Evolutionary conservation across 139 green algal genomes (phyloP).

Genomic region (Eudorina sp.): DNA sequence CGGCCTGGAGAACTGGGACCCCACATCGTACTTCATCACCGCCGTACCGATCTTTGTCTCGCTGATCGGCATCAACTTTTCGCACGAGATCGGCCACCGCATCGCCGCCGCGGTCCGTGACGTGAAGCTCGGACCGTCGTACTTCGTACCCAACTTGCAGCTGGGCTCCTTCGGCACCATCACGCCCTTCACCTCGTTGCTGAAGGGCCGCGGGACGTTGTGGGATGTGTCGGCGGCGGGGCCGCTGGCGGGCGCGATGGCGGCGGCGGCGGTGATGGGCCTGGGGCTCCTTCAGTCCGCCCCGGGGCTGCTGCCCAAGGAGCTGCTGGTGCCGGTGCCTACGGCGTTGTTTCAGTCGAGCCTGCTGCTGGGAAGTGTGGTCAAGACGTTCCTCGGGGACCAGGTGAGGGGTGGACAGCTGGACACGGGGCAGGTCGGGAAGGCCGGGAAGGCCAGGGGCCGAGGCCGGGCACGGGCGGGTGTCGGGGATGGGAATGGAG

Average conservation of each 20-base stretch:
- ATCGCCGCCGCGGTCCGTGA: constrained; percentile 49
- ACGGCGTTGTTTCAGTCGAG: constrained; percentile 86
- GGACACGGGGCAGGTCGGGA: too few relatives aligned
- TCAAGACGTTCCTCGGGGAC: constrained; percentile 69
- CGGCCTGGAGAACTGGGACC: constrained; percentile 82
- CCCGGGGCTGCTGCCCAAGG: constrained; percentile 46
- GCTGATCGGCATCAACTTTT: constrained; percentile 75
- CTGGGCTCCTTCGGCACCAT: constrained; percentile 92
- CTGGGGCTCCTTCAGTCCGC: constrained; percentile 57
- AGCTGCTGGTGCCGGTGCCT: constrained; percentile 87
- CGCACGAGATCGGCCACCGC: constrained; percentile 87
- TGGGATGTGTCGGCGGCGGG: constrained; percentile 90
- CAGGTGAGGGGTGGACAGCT: too few relatives aligned
- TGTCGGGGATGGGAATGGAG: too few relatives aligned
- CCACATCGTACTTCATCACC: constrained; percentile 80
- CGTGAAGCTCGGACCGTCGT: constrained; percentile 88
- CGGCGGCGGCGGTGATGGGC: constrained; percentile 72
- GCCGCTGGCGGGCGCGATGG: constrained; percentile 68
- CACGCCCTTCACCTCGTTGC: constrained; percentile 86
- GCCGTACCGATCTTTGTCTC: constrained; percentile 73
- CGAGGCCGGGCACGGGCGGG: too few relatives aligned
- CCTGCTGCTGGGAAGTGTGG: constrained; percentile 79
- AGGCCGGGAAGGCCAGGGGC: too few relatives aligned
- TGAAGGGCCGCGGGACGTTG: constrained; percentile 73
- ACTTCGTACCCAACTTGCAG: constrained; percentile 92